Conservation (phyloP, 352 stramenopile genomes). For the Plasmopara viticola region DNA sequence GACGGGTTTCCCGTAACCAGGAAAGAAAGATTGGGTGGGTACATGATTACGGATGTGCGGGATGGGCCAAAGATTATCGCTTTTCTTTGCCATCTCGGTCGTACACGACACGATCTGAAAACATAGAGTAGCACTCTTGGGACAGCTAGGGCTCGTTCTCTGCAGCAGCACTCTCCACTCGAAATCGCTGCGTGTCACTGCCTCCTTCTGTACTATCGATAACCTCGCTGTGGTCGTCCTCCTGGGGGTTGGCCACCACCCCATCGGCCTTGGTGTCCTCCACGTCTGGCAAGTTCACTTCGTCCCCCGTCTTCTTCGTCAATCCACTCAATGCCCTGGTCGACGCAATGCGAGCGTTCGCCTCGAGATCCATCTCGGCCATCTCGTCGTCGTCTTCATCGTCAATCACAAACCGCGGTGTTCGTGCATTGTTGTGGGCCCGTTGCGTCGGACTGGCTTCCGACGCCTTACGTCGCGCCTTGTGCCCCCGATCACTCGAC, state of each 20-base stretch:
- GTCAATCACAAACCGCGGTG: constrained; percentile 68
- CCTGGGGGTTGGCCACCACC: constrained; percentile 28
- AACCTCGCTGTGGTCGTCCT: constrained; percentile 18
- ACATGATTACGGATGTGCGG: too few relatives aligned
- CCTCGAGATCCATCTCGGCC: constrained; percentile 30
- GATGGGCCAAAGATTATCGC: too few relatives aligned
- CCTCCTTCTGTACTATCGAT: constrained; percentile 2
- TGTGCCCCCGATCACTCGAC: constrained; percentile 20
- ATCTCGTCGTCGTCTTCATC: constrained; percentile 63
- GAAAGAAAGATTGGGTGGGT: too few relatives aligned
- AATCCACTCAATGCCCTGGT: constrained; percentile 1
- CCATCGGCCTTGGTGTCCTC: constrained; percentile 5
- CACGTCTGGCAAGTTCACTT: constrained; percentile 9
- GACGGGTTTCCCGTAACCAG: too few relatives aligned
- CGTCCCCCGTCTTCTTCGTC: constrained; percentile 3
- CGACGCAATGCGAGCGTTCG: constrained; percentile 9
- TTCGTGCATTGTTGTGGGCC: constrained; percentile 43
- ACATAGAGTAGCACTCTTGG: too few relatives aligned
- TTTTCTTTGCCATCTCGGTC: too few relatives aligned
- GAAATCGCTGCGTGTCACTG: not conserved
- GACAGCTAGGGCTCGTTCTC: too few relatives aligned
- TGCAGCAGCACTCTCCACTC: too few relatives aligned
- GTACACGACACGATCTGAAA: too few relatives aligned
- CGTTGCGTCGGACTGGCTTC: constrained; percentile 52
- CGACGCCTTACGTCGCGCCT: constrained; percentile 36